Evolutionary conservation across 2,329 filamentous ascomycete species (phyloP).

Genomic region (Colletotrichum navitas): DNA sequence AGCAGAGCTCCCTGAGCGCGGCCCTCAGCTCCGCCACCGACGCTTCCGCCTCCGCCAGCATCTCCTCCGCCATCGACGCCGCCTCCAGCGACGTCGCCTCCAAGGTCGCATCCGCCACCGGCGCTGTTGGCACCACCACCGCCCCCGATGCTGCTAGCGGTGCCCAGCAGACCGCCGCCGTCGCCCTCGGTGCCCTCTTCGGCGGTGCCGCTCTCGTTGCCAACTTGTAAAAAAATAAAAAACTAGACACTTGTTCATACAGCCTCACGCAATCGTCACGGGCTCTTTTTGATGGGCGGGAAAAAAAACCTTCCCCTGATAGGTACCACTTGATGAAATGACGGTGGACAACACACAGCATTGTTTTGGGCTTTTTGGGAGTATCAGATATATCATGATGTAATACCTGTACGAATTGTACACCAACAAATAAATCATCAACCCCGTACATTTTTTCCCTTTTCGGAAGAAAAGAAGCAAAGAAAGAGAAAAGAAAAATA

Average conservation of each 20-base stretch:
- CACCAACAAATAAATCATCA: conserved; percentile 27
- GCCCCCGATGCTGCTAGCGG: conserved; percentile 48
- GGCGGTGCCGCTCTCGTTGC: conserved; percentile 60
- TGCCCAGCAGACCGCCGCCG: conserved; percentile 55
- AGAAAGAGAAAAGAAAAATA: no score
- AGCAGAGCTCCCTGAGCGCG: conserved; percentile 46
- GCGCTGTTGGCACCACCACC: conserved; percentile 43
- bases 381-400: conserved; percentile 35
- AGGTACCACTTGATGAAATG: not conserved
- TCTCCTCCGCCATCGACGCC: conserved; percentile 12
- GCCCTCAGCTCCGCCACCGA: conserved; percentile 34
- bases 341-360: conserved; percentile 17
- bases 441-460: not conserved
- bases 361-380: conserved; percentile 33
- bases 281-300: not conserved
- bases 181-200: conserved; percentile 61
- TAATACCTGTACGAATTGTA: conserved; percentile 41
- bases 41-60: conserved; percentile 26
- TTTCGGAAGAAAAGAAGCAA: not conserved
- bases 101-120: conserved; percentile 43
- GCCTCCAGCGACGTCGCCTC: conserved; percentile 37
- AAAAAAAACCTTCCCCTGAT: not conserved
- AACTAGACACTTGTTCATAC: not conserved
- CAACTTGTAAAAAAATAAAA: conserved; percentile 58
- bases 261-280: not conserved